These are phyloP conservation scores for Dovyalis caffra DNA, from an alignment of 345 rosid genomes.

Conservation along the genomic window DNA sequence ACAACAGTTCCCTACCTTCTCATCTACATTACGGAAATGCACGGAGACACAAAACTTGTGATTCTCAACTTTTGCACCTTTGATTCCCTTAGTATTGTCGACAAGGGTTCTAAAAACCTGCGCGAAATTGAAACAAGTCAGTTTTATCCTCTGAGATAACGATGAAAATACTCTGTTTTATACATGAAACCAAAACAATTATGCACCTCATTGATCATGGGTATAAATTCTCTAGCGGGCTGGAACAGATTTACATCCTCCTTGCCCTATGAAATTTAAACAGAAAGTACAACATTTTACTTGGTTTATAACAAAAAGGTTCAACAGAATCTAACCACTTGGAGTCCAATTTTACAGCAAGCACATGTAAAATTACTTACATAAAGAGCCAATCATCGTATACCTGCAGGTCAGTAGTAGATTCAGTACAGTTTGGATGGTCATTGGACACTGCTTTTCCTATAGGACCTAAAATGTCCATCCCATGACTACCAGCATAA, in stretches of 20 bases:
- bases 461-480: slow-evolving; percentile 88
- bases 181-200: background rate
- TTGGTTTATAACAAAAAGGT: no score
- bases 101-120: slow-evolving; percentile 86
- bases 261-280: slow-evolving; percentile 52
- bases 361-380: background rate
- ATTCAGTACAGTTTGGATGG: slow-evolving; percentile 49
- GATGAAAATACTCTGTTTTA: background rate
- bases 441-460: slow-evolving; percentile 36
- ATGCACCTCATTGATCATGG: slow-evolving; percentile 68
- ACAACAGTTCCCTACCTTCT: slow-evolving; percentile 44
- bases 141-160: background rate
- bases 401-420: slow-evolving; percentile 75
- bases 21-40: slow-evolving; percentile 97
- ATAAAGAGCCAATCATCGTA: background rate
- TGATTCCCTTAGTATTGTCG: slow-evolving; percentile 60
- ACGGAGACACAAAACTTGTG: slow-evolving; percentile 96
- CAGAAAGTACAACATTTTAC: background rate
- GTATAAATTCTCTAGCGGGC: slow-evolving; percentile 87
- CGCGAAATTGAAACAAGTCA: background rate
- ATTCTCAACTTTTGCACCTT: slow-evolving; percentile 87
- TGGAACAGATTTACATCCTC: slow-evolving; percentile 80
- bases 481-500: slow-evolving; percentile 99
- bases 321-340: background rate
- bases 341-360: background rate